Percentiles rank a stretch among this genome's conserved stretches.
phyloP scores from a whole-genome alignment of 345 rosid genomes.

The Cardiospermum halicacabum region DNA sequence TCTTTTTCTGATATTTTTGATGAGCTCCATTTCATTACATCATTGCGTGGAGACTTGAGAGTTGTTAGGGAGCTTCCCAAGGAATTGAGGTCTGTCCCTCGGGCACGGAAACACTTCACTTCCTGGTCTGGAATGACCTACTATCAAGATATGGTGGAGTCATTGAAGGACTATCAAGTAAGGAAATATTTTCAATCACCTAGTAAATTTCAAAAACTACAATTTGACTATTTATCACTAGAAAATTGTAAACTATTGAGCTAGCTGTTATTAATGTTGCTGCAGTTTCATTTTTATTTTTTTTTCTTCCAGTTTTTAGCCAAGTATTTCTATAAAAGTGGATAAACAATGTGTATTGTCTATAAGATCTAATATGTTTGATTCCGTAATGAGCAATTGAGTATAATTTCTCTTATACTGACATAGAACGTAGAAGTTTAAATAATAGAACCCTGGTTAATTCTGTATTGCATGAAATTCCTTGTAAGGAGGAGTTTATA shows the following conservation, averaged over 20 bases:
- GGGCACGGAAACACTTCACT: conserved; percentile 84
- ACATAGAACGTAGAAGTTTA: too few relatives aligned
- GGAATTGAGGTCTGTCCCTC: conserved; percentile 64
- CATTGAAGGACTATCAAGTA: conserved; percentile 72
- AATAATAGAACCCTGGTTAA: too few relatives aligned
- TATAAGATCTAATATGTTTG: too few relatives aligned
- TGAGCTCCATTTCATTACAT: conserved; percentile 59
- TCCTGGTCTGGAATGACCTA: conserved; percentile 80
- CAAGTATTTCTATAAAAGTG: too few relatives aligned
- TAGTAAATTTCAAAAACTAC: neutral
- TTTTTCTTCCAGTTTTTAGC: too few relatives aligned
- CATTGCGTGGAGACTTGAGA: conserved; percentile 61
- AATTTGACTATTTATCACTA: neutral
- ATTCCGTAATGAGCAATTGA: too few relatives aligned
- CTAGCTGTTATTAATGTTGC: neutral
- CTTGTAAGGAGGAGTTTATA: too few relatives aligned
- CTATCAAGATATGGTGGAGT: conserved; percentile 71
- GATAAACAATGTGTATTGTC: too few relatives aligned
- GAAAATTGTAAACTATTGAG: neutral
- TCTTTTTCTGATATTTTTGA: conserved; percentile 78
- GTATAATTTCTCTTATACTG: too few relatives aligned
- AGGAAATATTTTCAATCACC: neutral
- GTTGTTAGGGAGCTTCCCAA: conserved; percentile 66
- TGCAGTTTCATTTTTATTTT: too few relatives aligned
- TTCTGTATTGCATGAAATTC: too few relatives aligned